A percentile compares a stretch with the other conserved stretches of the same genome.
These are phyloP conservation scores for Neurospora sp. DNA, from an alignment of 495 filamentous ascomycete species.

Conservation along the genomic window DNA sequence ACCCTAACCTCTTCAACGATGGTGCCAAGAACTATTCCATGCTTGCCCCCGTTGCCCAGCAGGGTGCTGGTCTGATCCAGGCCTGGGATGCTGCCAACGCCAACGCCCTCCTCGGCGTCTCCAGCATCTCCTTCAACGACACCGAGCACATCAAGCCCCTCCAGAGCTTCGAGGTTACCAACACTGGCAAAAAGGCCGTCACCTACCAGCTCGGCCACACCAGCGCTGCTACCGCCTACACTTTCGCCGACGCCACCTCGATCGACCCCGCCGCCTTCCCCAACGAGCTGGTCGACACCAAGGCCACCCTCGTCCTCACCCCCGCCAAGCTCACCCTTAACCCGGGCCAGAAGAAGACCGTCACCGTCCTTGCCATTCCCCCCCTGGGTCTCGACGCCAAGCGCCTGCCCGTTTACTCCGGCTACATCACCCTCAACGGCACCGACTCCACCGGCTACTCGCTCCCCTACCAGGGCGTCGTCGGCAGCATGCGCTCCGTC, in stretches of 20 bases:
- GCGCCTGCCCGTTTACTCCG: conserved; percentile 42
- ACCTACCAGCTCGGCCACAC: conserved; percentile 37
- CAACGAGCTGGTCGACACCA: conserved; percentile 25
- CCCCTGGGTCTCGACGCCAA: conserved; percentile 28
- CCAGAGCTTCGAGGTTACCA: conserved; percentile 41
- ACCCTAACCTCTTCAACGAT: conserved; percentile 37
- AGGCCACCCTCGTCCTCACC: conserved; percentile 24
- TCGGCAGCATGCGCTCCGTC: conserved; percentile 31
- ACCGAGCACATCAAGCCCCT: conserved; percentile 39
- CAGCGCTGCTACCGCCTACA: conserved; percentile 36
- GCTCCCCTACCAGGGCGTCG: conserved; percentile 42
- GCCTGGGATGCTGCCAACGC: conserved; percentile 46
- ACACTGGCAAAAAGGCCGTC: conserved; percentile 34
- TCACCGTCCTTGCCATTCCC: conserved; percentile 33
- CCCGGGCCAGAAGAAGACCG: conserved; percentile 25
- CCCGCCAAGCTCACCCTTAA: conserved; percentile 23
- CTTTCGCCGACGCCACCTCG: conserved; percentile 18
- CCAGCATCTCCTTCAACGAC: conserved; percentile 49
- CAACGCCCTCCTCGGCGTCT: conserved; percentile 40
- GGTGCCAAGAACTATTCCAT: conserved; percentile 26
- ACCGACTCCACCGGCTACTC: conserved; percentile 37
- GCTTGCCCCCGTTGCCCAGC: conserved; percentile 46
- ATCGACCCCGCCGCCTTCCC: conserved; percentile 29
- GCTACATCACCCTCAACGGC: conserved; percentile 41
- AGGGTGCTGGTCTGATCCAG: conserved; percentile 47